These are phyloP conservation scores for Dioszegia aurantiaca DNA, from an alignment of 768 basidiomycete genomes.

Conservation along the genomic window DNA sequence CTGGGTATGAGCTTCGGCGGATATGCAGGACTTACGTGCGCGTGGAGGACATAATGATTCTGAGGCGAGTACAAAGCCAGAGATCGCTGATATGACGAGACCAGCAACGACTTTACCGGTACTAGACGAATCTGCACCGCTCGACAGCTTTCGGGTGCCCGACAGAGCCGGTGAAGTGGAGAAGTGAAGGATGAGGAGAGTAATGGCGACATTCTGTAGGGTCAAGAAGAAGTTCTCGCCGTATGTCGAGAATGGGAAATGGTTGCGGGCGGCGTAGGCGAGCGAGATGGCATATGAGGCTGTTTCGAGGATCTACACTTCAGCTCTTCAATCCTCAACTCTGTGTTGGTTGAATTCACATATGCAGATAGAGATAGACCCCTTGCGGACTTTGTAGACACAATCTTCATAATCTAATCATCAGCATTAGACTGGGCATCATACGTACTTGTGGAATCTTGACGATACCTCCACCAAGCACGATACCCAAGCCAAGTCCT, in stretches of 20 bases:
- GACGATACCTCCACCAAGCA: slow-evolving; percentile 85
- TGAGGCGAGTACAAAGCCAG: slow-evolving; percentile 37
- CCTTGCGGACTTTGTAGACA: slow-evolving; percentile 62
- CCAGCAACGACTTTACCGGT: slow-evolving; percentile 34
- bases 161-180: slow-evolving; percentile 20
- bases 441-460: slow-evolving; percentile 82
- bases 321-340: slow-evolving; percentile 1
- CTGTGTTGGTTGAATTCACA: slow-evolving; percentile 47
- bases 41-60: slow-evolving; percentile 36
- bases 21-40: slow-evolving; percentile 37
- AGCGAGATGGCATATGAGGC: slow-evolving; percentile 84
- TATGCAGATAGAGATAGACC: slow-evolving; percentile 86
- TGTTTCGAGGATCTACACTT: slow-evolving; percentile 68
- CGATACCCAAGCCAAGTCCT: slow-evolving; percentile 85
- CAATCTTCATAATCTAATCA: slow-evolving; percentile 44
- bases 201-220: slow-evolving; percentile 81
- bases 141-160: slow-evolving; percentile 12
- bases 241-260: slow-evolving; percentile 93
- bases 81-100: slow-evolving; percentile 22
- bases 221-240: slow-evolving; percentile 95
- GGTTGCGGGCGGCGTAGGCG: slow-evolving; percentile 76
- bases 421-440: slow-evolving; percentile 6
- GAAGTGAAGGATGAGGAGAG: slow-evolving; percentile 76
- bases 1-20: slow-evolving; percentile 15
- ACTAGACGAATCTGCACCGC: slow-evolving; percentile 19